Conservation (phyloP, 129 eudicot genomes). For the Pulicaria dysenterica region DNA sequence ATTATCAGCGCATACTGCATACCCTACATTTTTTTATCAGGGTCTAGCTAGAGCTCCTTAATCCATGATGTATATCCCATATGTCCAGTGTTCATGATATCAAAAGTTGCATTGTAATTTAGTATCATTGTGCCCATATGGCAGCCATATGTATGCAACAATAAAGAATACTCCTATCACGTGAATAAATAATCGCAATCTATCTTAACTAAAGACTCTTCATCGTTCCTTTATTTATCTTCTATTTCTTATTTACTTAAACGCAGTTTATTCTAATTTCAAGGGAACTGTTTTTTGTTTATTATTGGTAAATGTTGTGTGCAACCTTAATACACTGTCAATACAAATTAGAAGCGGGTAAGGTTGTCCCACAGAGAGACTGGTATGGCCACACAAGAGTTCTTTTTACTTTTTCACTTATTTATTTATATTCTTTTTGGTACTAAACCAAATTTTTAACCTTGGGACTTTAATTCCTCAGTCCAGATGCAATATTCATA, state of each 20-base stretch:
- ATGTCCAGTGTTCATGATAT: conserved; percentile 18
- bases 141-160: conserved; percentile 27
- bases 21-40: conserved; percentile 34
- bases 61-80: conserved; percentile 23
- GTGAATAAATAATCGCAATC: conserved; percentile 16
- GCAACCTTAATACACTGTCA: too few relatives aligned
- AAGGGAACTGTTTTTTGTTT: conserved; percentile 1
- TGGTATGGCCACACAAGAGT: too few relatives aligned
- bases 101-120: conserved; percentile 19
- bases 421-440: too few relatives aligned
- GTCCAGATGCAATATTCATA: conserved; percentile 10
- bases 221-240: conserved; percentile 1
- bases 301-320: too few relatives aligned
- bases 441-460: too few relatives aligned
- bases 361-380: too few relatives aligned
- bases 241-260: not conserved
- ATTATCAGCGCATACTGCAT: conserved; percentile 11
- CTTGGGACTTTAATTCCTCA: not conserved
- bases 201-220: conserved; percentile 17
- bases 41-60: conserved; percentile 33
- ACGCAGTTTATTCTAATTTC: not conserved
- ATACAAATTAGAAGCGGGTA: too few relatives aligned
- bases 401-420: too few relatives aligned
- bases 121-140: conserved; percentile 15
- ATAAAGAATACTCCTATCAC: not conserved